Base-by-base conservation (phyloP, 352 stramenopile species). In the Aphanomyces invadans region DNA sequence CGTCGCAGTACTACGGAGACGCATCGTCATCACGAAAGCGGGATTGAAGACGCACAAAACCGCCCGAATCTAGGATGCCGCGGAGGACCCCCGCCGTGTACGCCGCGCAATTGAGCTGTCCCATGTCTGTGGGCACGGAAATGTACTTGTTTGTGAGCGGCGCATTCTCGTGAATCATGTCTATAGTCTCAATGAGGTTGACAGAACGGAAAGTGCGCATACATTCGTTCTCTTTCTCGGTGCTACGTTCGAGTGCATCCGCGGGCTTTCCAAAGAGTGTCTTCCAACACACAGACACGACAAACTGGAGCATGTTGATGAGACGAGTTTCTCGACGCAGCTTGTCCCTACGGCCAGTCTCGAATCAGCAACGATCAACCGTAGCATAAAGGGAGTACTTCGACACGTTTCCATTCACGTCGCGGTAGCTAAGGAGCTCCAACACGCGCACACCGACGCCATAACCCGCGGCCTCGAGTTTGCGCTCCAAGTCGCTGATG, bases 141-240 rank as follows among this genome's bases (percentile, higher is more conserved):
- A 98, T 95, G 78, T 97, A 99, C 62, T 92, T 97, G 76, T 96
- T 97, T 21, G 90, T 96, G n/a, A 97, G 74, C 25, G 92, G 92
- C 65, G 96, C 88, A 49, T 93, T 74, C 71, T 97, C 90, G 71
- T 97, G 87, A 71, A 98, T 98, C 94, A 98, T 98, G 78, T 97
- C 56, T 65, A 68, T 29, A 48, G 17, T 15, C 11, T 15, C 11
- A 55, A 62, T n/a, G n/a, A 52, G 10, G 11, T 1, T 53, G 7
- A 28, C 25, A 15, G 1, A 25, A 4, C n/a, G 39, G 21, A 60
- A 42, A 36, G 26, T n/a, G 52, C 29, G 36, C 11, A 17, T 65
- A 68, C 53, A 99, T 86, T 98, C 95, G 76, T 98, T 87, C n/a
- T 97, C 92, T 74, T 98, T 97, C 74, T 98, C 93, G 33, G 96